phyloP scores from a whole-genome alignment of 345 rosid species.

The Streptanthus diversifolius region DNA sequence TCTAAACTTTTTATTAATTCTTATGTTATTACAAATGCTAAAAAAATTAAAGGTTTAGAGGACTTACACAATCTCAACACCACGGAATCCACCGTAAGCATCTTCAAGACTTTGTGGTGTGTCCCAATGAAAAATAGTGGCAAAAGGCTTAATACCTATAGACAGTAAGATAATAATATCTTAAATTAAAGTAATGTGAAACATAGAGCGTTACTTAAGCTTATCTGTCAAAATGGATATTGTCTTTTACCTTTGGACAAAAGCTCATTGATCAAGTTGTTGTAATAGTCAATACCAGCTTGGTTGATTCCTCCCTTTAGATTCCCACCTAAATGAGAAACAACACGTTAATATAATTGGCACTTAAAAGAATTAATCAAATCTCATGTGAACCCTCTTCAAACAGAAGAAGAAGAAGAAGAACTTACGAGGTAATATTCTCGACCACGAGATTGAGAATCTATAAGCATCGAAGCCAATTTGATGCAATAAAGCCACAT shows the following conservation, averaged over 20 bases:
- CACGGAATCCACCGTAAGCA: conserved; percentile 48
- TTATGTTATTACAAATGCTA: not conserved
- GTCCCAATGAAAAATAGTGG: conserved; percentile 46
- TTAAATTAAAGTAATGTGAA: not conserved
- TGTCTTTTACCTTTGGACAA: conserved; percentile 34
- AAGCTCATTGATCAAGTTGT: conserved; percentile 48
- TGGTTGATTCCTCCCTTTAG: conserved; percentile 48
- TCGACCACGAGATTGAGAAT: conserved; percentile 53
- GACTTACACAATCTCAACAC: conserved; percentile 38
- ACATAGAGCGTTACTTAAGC: conserved; percentile 4
- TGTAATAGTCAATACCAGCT: conserved; percentile 52
- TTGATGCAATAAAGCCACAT: conserved; percentile 40
- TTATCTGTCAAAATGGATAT: not conserved
- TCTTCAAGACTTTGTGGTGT: conserved; percentile 48
- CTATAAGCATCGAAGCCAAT: conserved; percentile 47
- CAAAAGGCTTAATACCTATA: conserved; percentile 43
- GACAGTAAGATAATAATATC: not conserved
- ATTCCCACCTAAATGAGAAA: conserved; percentile 38
- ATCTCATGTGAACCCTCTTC: not conserved
- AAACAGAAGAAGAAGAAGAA: conserved; percentile 6
- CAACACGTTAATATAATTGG: not conserved
- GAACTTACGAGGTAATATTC: conserved; percentile 43
- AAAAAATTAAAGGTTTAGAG: not conserved
- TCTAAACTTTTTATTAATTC: not conserved
- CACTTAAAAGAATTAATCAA: not conserved